Evolutionary conservation across 2,329 filamentous ascomycete genomes (phyloP).

Genomic region (Aspergillus latus): DNA sequence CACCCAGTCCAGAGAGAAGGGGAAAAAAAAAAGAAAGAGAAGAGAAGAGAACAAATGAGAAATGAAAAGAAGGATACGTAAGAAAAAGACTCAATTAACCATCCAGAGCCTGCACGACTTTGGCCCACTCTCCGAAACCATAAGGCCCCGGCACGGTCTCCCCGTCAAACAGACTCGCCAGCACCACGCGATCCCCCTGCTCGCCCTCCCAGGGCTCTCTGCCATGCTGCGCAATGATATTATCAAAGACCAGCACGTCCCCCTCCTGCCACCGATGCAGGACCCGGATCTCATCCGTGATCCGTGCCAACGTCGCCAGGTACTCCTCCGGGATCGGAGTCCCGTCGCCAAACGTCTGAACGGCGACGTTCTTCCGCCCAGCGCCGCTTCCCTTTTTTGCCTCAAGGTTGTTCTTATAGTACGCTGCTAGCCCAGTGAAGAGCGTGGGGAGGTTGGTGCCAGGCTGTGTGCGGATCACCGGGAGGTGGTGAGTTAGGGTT

Average conservation of each 20-base stretch:
- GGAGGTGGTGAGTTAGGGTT: constrained; percentile 47
- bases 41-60: no score
- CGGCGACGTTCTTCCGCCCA: constrained; percentile 34
- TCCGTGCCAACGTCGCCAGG: constrained; percentile 42
- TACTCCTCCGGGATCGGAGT: constrained; percentile 50
- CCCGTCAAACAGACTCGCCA: constrained; percentile 52
- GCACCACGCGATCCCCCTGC: constrained; percentile 47
- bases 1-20: no score
- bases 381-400: constrained; percentile 20
- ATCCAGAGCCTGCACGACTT: constrained; percentile 48
- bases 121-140: constrained; percentile 46
- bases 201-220: constrained; percentile 51
- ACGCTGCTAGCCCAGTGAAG: constrained; percentile 49
- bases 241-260: constrained; percentile 53
- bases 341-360: constrained; percentile 49
- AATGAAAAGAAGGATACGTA: no score
- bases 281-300: constrained; percentile 53
- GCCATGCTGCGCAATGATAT: constrained; percentile 52
- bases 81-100: constrained; percentile 4
- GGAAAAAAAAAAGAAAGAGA: no score
- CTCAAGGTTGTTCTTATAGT: constrained; percentile 41
- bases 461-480: constrained; percentile 50
- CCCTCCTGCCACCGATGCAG: constrained; percentile 50
- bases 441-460: constrained; percentile 48
- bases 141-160: constrained; percentile 47